Conservation (phyloP, 2,329 filamentous ascomycete genomes). For the Graphilbum sp. region DNA sequence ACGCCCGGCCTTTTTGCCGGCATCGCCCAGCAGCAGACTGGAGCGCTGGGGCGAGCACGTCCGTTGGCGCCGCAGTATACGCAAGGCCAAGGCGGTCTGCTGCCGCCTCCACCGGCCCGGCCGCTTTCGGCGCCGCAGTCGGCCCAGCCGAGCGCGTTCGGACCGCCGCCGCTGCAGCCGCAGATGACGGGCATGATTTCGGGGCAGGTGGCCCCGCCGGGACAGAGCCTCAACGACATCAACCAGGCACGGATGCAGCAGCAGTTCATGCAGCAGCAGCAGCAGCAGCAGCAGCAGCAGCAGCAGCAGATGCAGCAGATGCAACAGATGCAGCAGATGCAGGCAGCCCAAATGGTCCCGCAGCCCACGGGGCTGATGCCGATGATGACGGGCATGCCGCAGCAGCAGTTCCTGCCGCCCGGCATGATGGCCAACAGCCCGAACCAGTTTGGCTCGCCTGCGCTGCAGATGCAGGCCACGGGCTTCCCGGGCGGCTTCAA, state of each 20-base stretch:
- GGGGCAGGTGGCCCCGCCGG: conserved; percentile 49
- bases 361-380: conserved; percentile 24
- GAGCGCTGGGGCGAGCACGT: conserved; percentile 41
- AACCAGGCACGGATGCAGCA: conserved; percentile 50
- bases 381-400: conserved; percentile 20
- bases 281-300: no score
- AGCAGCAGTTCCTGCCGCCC: conserved; percentile 2
- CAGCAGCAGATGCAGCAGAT: conserved; percentile 14
- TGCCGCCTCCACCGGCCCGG: conserved; percentile 53
- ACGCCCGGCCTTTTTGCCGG: conserved; percentile 41
- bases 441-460: conserved; percentile 17
- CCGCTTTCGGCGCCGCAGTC: conserved; percentile 80
- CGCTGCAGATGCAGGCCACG: conserved; percentile 45
- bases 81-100: conserved; percentile 47
- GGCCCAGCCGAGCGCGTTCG: conserved; percentile 56
- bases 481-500: conserved; percentile 32
- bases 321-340: conserved; percentile 20
- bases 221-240: conserved; percentile 63
- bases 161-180: conserved; percentile 58
- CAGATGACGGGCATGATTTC: conserved; percentile 59
- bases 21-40: conserved; percentile 29
- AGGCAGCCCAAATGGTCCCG: conserved; percentile 15
- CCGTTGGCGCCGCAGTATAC: conserved; percentile 51
- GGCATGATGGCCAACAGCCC: conserved; percentile 20
- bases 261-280: conserved; percentile 34